Base-by-base conservation (phyloP, 1,284 basidiomycete genomes). In the Puccinia sorghi region DNA sequence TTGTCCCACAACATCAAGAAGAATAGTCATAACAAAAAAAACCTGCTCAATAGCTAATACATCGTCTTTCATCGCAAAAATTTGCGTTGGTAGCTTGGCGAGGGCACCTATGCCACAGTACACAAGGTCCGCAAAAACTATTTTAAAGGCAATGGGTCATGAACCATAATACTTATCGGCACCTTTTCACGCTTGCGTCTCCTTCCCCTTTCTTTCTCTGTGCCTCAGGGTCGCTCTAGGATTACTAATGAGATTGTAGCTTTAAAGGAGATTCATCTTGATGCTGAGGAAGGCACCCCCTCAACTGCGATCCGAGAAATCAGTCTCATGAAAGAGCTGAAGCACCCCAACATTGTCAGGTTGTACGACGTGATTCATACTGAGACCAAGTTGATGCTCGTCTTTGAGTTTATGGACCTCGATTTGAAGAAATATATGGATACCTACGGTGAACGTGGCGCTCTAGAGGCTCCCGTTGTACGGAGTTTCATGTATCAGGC, bases 361-460 rank as follows among this genome's bases (percentile, higher is more conserved):
- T 90, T 99, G 20, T 91, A 98, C 87, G 97, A 99, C 85, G 97
- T 99, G 79, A 97, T 99, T 81, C 82, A 83, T 74, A 82, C 93
- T 25, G 94, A 99, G 86, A 92, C 94, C 41, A 99, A 99, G 84
- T 91, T 99, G 61, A 93, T 98, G 83, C 93, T 99, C 80, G 97
- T 99, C 80, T 98, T 99, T 85, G 97, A 99, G 86, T 99, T 91
- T 85, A 97, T 97, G 86, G 97, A 99, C 84, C 92, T 95, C 85
- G 97, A 99, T 86, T 88, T 99, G 77, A 99, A 99, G 86, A 94
- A 95, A 84, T 99, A 98, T 86, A 99, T 99, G 97, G 97, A 99
- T 85, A 91, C 93, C 48, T 92, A 98, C 82, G 97, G 97, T 72
- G 93, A 97, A 81, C 90, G 93, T 79, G 94, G 96, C 79, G 95